These are phyloP conservation scores for Tuber calosporum DNA, from an alignment of 495 filamentous ascomycete genomes.

Conservation along the genomic window DNA sequence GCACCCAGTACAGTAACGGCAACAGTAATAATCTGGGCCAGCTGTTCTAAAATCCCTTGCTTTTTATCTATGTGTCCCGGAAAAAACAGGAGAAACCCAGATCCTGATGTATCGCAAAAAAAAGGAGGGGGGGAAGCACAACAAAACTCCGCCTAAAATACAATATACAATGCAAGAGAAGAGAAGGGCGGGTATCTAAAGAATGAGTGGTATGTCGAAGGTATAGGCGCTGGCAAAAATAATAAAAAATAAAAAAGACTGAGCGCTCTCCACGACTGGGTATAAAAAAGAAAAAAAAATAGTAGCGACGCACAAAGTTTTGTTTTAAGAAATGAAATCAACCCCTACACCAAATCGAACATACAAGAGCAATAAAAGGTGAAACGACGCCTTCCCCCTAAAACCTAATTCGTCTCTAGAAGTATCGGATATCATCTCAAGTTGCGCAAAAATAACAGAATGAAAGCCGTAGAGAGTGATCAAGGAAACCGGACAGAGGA, in stretches of 20 bases:
- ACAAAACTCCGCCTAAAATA: neutral
- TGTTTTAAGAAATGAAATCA: constrained; percentile 6
- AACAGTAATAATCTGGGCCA: neutral
- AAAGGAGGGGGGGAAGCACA: neutral
- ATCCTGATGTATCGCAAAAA: neutral
- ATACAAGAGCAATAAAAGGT: constrained; percentile 22
- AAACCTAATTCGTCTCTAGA: constrained; percentile 31
- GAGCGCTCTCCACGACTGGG: neutral
- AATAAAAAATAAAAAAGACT: neutral
- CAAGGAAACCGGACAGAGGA: neutral
- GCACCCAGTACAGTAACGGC: neutral
- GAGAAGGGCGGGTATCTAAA: neutral
- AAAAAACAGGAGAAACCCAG: neutral
- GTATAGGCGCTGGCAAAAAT: neutral
- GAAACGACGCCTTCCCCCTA: constrained; percentile 21
- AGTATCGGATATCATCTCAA: constrained; percentile 30
- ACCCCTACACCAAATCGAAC: constrained; percentile 13
- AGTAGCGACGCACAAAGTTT: neutral
- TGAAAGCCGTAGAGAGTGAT: neutral
- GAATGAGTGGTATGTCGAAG: neutral
- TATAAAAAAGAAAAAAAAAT: neutral
- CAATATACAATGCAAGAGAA: neutral
- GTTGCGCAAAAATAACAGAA: constrained; percentile 27
- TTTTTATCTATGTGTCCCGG: neutral
- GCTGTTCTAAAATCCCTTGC: neutral